A percentile compares a stretch with the other conserved stretches of the same genome.
Conservation (phyloP, 192 early-diverging fungal species). For the Geranomyces michiganensis region DNA sequence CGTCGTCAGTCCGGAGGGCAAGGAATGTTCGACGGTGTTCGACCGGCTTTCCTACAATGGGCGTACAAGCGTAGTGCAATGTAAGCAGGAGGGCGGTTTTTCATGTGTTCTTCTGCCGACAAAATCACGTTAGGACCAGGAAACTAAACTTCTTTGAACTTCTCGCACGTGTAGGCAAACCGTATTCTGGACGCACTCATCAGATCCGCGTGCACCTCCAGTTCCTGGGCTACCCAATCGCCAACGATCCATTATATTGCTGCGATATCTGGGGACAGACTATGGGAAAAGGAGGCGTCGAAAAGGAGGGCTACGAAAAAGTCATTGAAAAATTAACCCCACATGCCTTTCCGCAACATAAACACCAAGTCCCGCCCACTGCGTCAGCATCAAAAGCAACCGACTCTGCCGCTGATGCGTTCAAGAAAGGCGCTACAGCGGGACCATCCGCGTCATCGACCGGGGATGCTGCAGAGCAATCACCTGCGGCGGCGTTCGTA, state of each 20-base stretch:
- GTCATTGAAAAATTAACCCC: slow-evolving; percentile 16
- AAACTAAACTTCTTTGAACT: too few relatives aligned
- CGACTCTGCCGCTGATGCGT: too few relatives aligned
- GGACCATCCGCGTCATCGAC: too few relatives aligned
- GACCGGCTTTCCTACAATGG: slow-evolving; percentile 65
- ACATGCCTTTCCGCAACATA: slow-evolving; percentile 17
- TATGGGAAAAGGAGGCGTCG: slow-evolving; percentile 55
- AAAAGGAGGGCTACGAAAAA: slow-evolving; percentile 20
- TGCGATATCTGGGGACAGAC: slow-evolving; percentile 70
- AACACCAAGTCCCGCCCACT: too few relatives aligned
- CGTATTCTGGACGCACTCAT: slow-evolving; percentile 91
- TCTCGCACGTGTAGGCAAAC: slow-evolving; percentile 49
- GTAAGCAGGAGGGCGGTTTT: slow-evolving; percentile 35
- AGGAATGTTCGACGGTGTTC: slow-evolving; percentile 82
- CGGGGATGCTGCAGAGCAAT: too few relatives aligned
- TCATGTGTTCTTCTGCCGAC: not conserved
- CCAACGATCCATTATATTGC: slow-evolving; percentile 93
- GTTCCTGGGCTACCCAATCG: slow-evolving; percentile 90
- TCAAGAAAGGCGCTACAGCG: too few relatives aligned
- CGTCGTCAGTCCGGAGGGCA: slow-evolving; percentile 77
- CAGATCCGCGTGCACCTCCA: slow-evolving; percentile 97
- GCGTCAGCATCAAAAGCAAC: too few relatives aligned
- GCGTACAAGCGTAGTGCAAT: slow-evolving; percentile 72
- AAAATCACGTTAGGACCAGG: too few relatives aligned
- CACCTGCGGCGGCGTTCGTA: too few relatives aligned